Conservation (phyloP, 106 monocot species). For the Dendrobium catenatum region DNA sequence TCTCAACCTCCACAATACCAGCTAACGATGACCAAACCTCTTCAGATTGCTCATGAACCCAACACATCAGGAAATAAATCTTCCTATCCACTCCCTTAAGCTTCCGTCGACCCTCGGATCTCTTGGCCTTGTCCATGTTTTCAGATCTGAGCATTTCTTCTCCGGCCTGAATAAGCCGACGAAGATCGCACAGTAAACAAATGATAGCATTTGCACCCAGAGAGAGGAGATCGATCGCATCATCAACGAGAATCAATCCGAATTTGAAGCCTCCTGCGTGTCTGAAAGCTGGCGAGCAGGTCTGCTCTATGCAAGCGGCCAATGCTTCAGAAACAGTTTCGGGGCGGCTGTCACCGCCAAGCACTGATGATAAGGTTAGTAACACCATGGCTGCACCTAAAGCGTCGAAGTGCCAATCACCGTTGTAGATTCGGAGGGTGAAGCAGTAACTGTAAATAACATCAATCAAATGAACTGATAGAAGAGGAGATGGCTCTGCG, state of each 20-base stretch:
- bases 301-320: slow-evolving; percentile 55
- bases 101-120: slow-evolving; percentile 23
- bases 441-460: slow-evolving; percentile 86
- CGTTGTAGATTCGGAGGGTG: slow-evolving; percentile 81
- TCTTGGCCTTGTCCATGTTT: slow-evolving; percentile 26
- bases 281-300: slow-evolving; percentile 57
- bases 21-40: slow-evolving; percentile 58
- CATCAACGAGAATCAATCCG: slow-evolving; percentile 59
- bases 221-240: slow-evolving; percentile 44
- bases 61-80: slow-evolving; percentile 83
- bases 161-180: slow-evolving; percentile 44
- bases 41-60: slow-evolving; percentile 78
- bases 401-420: slow-evolving; percentile 86
- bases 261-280: slow-evolving; percentile 66
- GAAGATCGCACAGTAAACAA: slow-evolving; percentile 76
- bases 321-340: slow-evolving; percentile 62
- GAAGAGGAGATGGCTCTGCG: slow-evolving; percentile 53
- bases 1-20: slow-evolving; percentile 42
- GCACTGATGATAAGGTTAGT: slow-evolving; percentile 52
- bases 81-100: slow-evolving; percentile 59
- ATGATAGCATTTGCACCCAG: slow-evolving; percentile 51
- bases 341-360: slow-evolving; percentile 43
- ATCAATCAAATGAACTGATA: slow-evolving; percentile 74
- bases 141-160: slow-evolving; percentile 44
- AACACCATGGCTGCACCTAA: slow-evolving; percentile 54